These are phyloP conservation scores for Elaeis guineensis DNA, from an alignment of 176 grass and related monocot genomes.

Conservation along the genomic window DNA sequence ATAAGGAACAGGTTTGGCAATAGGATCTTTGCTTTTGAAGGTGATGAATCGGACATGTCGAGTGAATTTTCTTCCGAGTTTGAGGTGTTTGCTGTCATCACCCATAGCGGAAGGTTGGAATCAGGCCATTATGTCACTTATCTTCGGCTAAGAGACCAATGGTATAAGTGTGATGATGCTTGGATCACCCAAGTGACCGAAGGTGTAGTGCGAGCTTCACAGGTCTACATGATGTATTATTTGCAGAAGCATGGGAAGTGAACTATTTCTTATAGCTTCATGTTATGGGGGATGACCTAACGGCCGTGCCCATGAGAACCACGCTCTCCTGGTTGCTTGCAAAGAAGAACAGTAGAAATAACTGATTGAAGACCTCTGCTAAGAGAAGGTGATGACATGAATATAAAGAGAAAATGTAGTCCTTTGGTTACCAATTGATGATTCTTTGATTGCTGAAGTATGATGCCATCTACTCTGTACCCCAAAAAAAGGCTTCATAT, in stretches of 20 bases:
- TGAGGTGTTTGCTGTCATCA: slow-evolving; percentile 21
- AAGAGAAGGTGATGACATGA: not conserved
- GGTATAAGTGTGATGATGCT: slow-evolving; percentile 25
- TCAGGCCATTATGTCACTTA: slow-evolving; percentile 22
- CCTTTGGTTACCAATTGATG: not conserved
- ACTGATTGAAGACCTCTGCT: no score
- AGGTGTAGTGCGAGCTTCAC: slow-evolving; percentile 15
- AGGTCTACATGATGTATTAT: slow-evolving; percentile 24
- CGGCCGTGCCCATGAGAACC: no score
- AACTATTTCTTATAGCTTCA: not conserved
- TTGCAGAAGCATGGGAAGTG: slow-evolving; percentile 17
- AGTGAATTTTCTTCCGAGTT: slow-evolving; percentile 15
- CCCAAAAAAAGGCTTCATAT: no score
- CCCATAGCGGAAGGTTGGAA: slow-evolving; percentile 14
- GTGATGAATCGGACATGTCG: slow-evolving; percentile 1
- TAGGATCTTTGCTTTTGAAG: slow-evolving; percentile 13
- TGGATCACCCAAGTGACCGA: slow-evolving; percentile 20
- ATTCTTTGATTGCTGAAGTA: not conserved
- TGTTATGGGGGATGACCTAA: no score
- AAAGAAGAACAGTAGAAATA: not conserved
- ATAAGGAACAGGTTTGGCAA: slow-evolving; percentile 18
- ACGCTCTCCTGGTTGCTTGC: not conserved
- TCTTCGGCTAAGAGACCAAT: slow-evolving; percentile 7
- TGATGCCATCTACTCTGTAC: not conserved
- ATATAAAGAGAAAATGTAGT: not conserved